A percentile compares a stretch with the other conserved stretches of the same genome.
These are phyloP conservation scores for Cutaneotrichosporon sp. DNA, from an alignment of 1,284 basidiomycete species.

Conservation along the genomic window DNA sequence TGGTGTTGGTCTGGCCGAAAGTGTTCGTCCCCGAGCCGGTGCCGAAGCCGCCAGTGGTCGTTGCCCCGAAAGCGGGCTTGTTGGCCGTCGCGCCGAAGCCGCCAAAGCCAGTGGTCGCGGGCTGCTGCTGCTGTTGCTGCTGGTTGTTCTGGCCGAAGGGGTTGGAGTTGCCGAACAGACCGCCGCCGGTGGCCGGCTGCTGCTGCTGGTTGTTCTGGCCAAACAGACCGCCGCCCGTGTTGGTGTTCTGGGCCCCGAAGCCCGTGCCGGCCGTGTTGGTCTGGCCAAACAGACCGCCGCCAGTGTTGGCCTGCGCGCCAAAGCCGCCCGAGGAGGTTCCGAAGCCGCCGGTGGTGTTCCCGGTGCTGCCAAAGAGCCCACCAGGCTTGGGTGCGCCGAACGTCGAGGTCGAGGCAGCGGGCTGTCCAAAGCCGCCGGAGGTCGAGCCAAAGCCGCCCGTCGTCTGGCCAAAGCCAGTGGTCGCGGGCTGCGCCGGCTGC, in stretches of 20 bases:
- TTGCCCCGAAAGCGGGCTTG: constrained; percentile 16
- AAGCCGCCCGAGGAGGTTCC: constrained; percentile 33
- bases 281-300: constrained; percentile 38
- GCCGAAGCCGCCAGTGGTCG: constrained; percentile 23
- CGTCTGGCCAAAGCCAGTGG: constrained; percentile 49
- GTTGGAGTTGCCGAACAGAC: constrained; percentile 34
- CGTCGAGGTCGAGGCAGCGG: constrained; percentile 21
- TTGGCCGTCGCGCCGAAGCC: constrained; percentile 34
- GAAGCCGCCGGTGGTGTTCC: constrained; percentile 32
- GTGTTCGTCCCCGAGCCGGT: constrained; percentile 31
- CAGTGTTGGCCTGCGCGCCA: constrained; percentile 43
- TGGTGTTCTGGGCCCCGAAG: constrained; percentile 45
- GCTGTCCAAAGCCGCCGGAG: constrained; percentile 36
- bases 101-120: constrained; percentile 50
- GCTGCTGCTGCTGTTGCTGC: constrained; percentile 18
- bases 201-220: constrained; percentile 43
- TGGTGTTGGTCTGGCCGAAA: constrained; percentile 49
- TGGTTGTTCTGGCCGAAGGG: constrained; percentile 39
- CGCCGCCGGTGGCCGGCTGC: constrained; percentile 37
- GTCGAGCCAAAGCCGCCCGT: constrained; percentile 57
- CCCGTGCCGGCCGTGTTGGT: constrained; percentile 28
- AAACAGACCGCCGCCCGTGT: constrained; percentile 41
- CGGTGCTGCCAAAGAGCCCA: constrained; percentile 52
- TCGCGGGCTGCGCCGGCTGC: constrained; percentile 25
- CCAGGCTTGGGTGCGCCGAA: constrained; percentile 33